These are phyloP conservation scores for Albizia julibrissin DNA, from an alignment of 306 rosid species.

Conservation along the genomic window DNA sequence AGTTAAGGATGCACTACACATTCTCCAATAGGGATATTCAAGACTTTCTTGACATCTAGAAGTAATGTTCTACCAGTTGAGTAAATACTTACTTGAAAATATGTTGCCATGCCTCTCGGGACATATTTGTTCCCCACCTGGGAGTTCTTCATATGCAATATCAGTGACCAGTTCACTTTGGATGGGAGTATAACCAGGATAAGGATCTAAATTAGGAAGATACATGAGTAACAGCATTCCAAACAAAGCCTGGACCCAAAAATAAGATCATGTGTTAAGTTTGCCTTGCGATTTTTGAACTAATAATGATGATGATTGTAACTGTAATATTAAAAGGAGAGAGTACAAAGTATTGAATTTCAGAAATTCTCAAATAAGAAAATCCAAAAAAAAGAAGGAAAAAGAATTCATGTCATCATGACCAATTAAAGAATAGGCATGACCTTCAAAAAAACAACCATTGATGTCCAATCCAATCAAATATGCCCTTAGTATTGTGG, in stretches of 20 bases:
- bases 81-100: constrained; percentile 70
- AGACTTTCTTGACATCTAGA: constrained; percentile 5
- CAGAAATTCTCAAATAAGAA: not conserved
- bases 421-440: not conserved
- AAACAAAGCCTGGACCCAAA: constrained; percentile 73
- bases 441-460: not conserved
- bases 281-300: not conserved
- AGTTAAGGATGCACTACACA: not conserved
- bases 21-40: constrained; percentile 5
- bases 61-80: constrained; percentile 20
- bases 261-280: constrained; percentile 27
- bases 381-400: not conserved
- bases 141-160: constrained; percentile 80
- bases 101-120: constrained; percentile 72
- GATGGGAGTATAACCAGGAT: constrained; percentile 77
- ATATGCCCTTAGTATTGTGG: not conserved
- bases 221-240: constrained; percentile 76
- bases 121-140: constrained; percentile 77
- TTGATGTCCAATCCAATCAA: not conserved
- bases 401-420: not conserved
- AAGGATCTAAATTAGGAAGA: constrained; percentile 79
- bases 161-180: constrained; percentile 59
- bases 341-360: not conserved
- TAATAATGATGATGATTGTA: too few species aligned
- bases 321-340: not conserved